Base-by-base conservation (phyloP, 495 filamentous ascomycete species). In the Penicillium ochrochloron region DNA sequence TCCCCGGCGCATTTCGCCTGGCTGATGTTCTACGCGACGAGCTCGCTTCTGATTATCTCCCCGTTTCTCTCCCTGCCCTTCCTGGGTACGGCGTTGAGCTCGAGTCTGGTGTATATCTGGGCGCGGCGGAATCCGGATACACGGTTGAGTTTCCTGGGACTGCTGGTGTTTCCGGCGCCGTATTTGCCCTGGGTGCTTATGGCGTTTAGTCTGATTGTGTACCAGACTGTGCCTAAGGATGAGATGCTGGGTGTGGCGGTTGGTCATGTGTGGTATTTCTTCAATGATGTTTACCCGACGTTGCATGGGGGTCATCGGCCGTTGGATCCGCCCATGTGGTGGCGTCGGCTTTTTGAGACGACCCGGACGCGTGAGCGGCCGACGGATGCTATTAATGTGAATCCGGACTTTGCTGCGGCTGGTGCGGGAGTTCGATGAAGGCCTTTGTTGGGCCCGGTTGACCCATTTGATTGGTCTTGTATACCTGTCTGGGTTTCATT, bases 231-330 rank as follows among this genome's bases (percentile, higher is more conserved):
- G 35, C 95, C 95, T 14, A 96, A 96, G 83, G 95, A 99, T 76
- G 95, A 99, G 81, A 87, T 99, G 62, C 91, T 93, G 78, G 95
- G 95, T 8, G 90, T 97, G 17, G 85, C 94, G 8, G 92, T 98
- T 56, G 95, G 95, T 3, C 95, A 99, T 78, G 85, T 98, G 34
- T 99, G 94, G 91, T 99, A 98, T 74, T 99, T 96, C 80, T 98
- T 98, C 80, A 90, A 88, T 55, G 95, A 99, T 71, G 93, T 99
- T 17, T 99, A 97, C 74, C 95, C 95, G 7, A 89, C 92, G 31
- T 84, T 97, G 52, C 90, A 97, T 75, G 86, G 88, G 65, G 94
- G 93, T 31, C 89, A 90, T 50, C 84, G 91, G 51, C 95, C 95
- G 7, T 80, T 99, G 54, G 96, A 98, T 73, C 93, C 96, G 50